These are phyloP conservation scores for Penicillium angulare DNA, from an alignment of 495 filamentous ascomycete genomes.

Conservation along the genomic window DNA sequence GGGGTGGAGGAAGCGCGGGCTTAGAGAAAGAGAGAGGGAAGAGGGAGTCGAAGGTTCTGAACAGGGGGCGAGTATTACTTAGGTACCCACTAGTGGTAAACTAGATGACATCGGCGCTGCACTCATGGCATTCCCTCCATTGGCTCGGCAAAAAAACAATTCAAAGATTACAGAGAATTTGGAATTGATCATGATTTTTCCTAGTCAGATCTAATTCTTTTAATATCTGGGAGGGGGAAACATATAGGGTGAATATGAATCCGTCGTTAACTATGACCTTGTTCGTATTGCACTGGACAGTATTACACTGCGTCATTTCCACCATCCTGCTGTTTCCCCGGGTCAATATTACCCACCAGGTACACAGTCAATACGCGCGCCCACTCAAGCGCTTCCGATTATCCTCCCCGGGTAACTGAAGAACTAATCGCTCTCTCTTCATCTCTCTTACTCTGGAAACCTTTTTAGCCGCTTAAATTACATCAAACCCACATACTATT, in stretches of 20 bases:
- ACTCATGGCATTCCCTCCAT: neutral
- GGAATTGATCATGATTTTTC: neutral
- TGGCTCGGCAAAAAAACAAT: no score
- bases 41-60: conserved; percentile 18
- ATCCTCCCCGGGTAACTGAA: conserved; percentile 9
- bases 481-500: no score
- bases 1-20: conserved; percentile 3
- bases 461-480: no score
- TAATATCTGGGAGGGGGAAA: neutral
- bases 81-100: conserved; percentile 10
- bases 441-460: neutral
- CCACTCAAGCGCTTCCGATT: no score
- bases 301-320: neutral
- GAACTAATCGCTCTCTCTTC: neutral
- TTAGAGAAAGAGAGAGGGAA: conserved; percentile 4
- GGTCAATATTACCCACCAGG: no score
- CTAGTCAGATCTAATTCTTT: neutral
- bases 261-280: neutral
- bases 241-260: neutral
- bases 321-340: neutral
- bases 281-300: neutral
- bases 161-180: neutral
- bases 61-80: conserved; percentile 18
- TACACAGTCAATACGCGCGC: conserved; percentile 1
- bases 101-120: conserved; percentile 5